Evolutionary conservation across 805 yeast genomes (phyloP), one percentile per base, ranked within the genome.

Genomic region (Cyberlindnera bimundalis): DNA sequence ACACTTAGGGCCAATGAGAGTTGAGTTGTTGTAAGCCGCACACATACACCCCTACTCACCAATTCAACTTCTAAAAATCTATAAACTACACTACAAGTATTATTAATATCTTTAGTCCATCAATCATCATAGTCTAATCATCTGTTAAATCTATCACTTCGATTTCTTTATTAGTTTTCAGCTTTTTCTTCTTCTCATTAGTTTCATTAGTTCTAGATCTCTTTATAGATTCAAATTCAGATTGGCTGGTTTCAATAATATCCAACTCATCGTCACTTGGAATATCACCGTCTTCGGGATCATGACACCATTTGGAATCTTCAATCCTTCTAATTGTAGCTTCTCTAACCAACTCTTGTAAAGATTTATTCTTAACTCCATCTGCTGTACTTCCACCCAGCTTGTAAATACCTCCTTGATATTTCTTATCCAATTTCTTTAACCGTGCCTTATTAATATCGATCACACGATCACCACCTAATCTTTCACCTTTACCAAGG

Each of bases 301-400:
- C 55, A 41, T 53, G 52, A 45, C 84, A 79, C 67, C 73, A 69
- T 43, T 71, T 73, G 4, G 66, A 56, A 55, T 78, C 85, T n/a
- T 63, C 60, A 15, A 67, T 56, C 33, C 93, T 63, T 41, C 80
- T 61, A 44, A 81, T 81, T 0, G 87, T 81, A 1, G 95, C 93
- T 43, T 68, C 71, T 14, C 75, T 53, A 32, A 76, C 71, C 34
- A 76, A 57, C 6, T 68, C 73, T 27, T 78, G 64, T 36, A 74
- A 46, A 15, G 61, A 39, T 28, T 34, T 40, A 11, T 47, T 34
- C 8, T 21, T 25, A 3, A 15, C 35, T 16, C 27, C 23, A 24
- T 11, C 25, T 11, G 12, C 31, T 2, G 24, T 42, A 16, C 33
- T 37, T 7, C 39, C 45, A 8, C 34, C 40, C 11, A 50, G 40